These are phyloP conservation scores for Hanseniaspora singularis DNA, from an alignment of 805 yeast genomes.

Conservation along the genomic window DNA sequence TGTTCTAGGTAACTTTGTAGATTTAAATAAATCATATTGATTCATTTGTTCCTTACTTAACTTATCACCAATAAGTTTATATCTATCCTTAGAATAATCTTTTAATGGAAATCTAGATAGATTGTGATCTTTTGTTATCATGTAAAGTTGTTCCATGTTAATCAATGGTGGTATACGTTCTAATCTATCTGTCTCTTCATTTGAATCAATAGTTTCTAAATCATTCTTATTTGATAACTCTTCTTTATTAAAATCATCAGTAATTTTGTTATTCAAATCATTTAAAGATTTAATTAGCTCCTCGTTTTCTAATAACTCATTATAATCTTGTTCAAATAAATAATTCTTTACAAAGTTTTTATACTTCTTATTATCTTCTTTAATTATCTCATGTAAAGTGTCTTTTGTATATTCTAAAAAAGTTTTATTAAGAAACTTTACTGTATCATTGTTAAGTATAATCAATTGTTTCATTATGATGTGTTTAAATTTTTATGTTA, in stretches of 20 bases:
- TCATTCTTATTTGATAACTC: neutral
- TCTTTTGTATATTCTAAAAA: constrained; percentile 11
- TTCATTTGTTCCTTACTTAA: constrained; percentile 5
- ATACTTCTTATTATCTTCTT: constrained; percentile 10
- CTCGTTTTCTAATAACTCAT: neutral
- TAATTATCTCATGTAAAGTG: neutral
- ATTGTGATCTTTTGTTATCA: constrained; percentile 8
- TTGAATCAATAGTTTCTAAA: neutral
- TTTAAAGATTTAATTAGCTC: neutral
- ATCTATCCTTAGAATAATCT: constrained; percentile 8
- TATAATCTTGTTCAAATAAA: constrained; percentile 2
- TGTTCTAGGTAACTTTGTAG: constrained; percentile 13
- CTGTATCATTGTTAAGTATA: constrained; percentile 3
- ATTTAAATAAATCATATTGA: constrained; percentile 12
- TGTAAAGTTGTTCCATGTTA: constrained; percentile 9
- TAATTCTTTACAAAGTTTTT: constrained; percentile 1
- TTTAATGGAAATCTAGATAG: constrained; percentile 9
- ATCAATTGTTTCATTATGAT: constrained; percentile 11
- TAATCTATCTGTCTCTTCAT: neutral
- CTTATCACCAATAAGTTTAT: constrained; percentile 6
- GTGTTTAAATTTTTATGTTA: too few species aligned
- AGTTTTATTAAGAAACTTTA: constrained; percentile 6
- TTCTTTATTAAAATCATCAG: neutral
- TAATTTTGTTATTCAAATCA: neutral
- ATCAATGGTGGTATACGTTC: constrained; percentile 4